Conservation (phyloP, 345 rosid genomes). For the Jatropha curcas region DNA sequence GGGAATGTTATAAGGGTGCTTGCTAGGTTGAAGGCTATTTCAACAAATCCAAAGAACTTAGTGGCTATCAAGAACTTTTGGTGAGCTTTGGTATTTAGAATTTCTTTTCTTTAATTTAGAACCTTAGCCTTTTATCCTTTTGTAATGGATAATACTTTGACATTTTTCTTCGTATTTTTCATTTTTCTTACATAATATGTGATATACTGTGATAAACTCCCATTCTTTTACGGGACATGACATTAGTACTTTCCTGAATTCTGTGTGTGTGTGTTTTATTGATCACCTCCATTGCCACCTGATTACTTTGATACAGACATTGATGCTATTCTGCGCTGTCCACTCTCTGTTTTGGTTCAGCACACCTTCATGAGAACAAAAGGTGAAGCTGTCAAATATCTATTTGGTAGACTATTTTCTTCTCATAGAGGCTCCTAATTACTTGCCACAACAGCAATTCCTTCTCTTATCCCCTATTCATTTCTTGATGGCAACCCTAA, state of each 20-base stretch:
- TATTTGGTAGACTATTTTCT: neutral
- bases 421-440: neutral
- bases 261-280: neutral
- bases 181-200: neutral
- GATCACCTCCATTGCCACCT: neutral
- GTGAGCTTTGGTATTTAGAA: conserved; percentile 38
- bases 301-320: neutral
- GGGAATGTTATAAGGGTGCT: conserved; percentile 75
- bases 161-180: neutral
- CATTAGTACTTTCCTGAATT: neutral
- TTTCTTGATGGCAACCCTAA: neutral
- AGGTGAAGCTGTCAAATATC: neutral
- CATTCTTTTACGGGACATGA: too few relatives aligned
- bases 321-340: neutral
- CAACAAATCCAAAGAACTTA: conserved; percentile 81
- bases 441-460: neutral
- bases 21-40: conserved; percentile 69
- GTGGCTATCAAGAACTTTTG: conserved; percentile 60
- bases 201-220: too few relatives aligned
- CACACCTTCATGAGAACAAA: neutral
- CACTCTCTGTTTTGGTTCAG: neutral
- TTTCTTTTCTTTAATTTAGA: conserved; percentile 7
- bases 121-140: neutral
- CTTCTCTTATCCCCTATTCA: too few relatives aligned
- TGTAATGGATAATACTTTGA: neutral